Conservation (phyloP, 2,329 filamentous ascomycete species). For the Penicillium sp. region DNA sequence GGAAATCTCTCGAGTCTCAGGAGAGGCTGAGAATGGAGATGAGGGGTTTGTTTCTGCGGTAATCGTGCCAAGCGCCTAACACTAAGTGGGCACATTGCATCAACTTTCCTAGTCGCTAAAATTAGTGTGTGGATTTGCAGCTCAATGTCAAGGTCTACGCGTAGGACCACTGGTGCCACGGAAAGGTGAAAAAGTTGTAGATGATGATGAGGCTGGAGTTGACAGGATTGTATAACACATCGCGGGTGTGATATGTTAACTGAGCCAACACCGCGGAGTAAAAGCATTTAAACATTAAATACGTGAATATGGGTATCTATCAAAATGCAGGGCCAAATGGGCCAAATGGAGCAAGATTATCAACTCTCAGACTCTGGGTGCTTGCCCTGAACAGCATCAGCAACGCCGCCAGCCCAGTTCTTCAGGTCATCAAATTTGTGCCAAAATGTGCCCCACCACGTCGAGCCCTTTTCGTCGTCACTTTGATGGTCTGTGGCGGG, state of each 20-base stretch:
- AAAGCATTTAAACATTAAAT: conserved; percentile 1
- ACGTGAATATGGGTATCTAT: conserved; percentile 17
- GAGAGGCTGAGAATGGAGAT: neutral
- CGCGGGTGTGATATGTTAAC: neutral
- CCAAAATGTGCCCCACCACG: conserved; percentile 37
- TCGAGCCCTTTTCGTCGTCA: conserved; percentile 20
- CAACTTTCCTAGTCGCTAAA: neutral
- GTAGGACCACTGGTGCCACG: neutral
- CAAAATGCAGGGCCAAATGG: conserved; percentile 4
- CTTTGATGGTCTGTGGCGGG: conserved; percentile 17
- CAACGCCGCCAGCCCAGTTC: conserved; percentile 36
- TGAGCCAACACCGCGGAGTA: neutral
- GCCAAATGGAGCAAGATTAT: neutral
- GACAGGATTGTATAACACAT: neutral
- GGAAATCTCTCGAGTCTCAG: neutral
- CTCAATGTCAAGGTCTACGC: too few species aligned
- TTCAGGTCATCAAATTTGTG: conserved; percentile 36
- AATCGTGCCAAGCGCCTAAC: neutral
- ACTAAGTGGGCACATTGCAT: neutral
- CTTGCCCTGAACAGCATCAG: conserved; percentile 32
- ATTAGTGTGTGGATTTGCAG: too few species aligned
- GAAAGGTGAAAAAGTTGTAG: neutral
- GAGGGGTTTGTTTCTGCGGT: neutral
- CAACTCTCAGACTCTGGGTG: conserved; percentile 9
- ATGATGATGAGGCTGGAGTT: neutral